Percentiles rank a stretch among this genome's conserved stretches.
phyloP scores from a whole-genome alignment of 2,329 filamentous ascomycete genomes.

The Beauveria australis region DNA sequence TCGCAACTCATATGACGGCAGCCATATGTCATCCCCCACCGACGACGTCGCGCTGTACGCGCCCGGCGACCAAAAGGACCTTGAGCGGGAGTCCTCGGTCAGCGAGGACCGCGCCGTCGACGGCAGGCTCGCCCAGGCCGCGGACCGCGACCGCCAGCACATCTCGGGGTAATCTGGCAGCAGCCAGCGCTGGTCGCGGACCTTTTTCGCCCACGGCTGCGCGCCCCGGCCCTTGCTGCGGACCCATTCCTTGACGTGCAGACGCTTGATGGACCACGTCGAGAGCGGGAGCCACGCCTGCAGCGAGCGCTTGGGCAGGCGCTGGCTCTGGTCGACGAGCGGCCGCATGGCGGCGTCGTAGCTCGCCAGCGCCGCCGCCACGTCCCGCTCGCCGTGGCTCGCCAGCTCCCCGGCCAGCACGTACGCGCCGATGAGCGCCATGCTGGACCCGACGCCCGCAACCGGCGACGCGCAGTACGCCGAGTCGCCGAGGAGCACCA shows the following conservation, averaged over 20 bases:
- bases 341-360: neutral
- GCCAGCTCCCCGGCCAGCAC: conserved; percentile 9
- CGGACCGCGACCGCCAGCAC: conserved; percentile 12
- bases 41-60: neutral
- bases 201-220: conserved; percentile 2
- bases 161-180: conserved; percentile 10
- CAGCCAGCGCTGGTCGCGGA: neutral
- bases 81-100: neutral
- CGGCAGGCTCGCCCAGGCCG: neutral
- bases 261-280: conserved; percentile 2
- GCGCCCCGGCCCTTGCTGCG: neutral
- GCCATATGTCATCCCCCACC: neutral
- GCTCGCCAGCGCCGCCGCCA: neutral
- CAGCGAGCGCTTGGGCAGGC: neutral
- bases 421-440: conserved; percentile 9
- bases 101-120: conserved; percentile 2
- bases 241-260: conserved; percentile 8
- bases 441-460: conserved; percentile 7
- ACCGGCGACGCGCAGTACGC: conserved; percentile 9
- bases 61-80: neutral
- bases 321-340: neutral
- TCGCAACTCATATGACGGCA: neutral
- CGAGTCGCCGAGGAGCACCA: conserved; percentile 8
- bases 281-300: conserved; percentile 5
- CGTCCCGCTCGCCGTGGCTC: neutral